Conservation (phyloP, 495 filamentous ascomycete species). For the Penicillium flavigenum region DNA sequence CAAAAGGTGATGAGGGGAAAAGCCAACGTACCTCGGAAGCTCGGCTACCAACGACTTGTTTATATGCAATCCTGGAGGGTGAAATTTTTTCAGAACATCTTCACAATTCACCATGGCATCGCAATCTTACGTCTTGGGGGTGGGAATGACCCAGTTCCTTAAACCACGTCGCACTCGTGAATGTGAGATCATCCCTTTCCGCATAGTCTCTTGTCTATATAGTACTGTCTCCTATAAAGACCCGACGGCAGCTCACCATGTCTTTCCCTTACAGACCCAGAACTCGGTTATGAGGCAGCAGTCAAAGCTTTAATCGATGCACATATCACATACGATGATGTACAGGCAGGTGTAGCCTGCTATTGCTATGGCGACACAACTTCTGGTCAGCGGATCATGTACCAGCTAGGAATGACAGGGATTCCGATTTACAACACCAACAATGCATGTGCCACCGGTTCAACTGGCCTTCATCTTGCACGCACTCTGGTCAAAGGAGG, state of each 20-base stretch:
- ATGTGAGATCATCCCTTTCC: slow-evolving; percentile 2
- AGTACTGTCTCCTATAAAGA: too few species aligned
- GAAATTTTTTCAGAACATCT: too few species aligned
- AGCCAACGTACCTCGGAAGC: slow-evolving; percentile 15
- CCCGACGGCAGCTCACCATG: not conserved
- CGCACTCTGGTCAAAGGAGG: slow-evolving; percentile 67
- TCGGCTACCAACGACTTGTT: slow-evolving; percentile 9
- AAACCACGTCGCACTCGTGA: slow-evolving; percentile 27
- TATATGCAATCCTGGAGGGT: too few species aligned
- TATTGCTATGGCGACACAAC: slow-evolving; percentile 87
- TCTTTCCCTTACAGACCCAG: slow-evolving; percentile 11
- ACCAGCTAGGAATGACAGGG: slow-evolving; percentile 87
- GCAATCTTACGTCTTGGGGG: slow-evolving; percentile 20
- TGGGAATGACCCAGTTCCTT: slow-evolving; percentile 25
- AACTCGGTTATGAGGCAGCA: slow-evolving; percentile 24
- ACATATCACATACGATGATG: slow-evolving; percentile 82
- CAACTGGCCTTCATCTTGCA: slow-evolving; percentile 72
- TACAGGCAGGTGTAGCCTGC: slow-evolving; percentile 80
- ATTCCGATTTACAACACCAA: slow-evolving; percentile 87
- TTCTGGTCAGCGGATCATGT: slow-evolving; percentile 71
- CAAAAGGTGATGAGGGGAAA: not conserved
- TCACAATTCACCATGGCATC: slow-evolving; percentile 3
- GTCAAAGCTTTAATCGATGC: slow-evolving; percentile 81
- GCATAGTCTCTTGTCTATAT: too few species aligned
- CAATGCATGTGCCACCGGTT: slow-evolving; percentile 85